phyloP scores from a whole-genome alignment of 192 early-diverging fungal genomes.

The Linnemannia exigua region DNA sequence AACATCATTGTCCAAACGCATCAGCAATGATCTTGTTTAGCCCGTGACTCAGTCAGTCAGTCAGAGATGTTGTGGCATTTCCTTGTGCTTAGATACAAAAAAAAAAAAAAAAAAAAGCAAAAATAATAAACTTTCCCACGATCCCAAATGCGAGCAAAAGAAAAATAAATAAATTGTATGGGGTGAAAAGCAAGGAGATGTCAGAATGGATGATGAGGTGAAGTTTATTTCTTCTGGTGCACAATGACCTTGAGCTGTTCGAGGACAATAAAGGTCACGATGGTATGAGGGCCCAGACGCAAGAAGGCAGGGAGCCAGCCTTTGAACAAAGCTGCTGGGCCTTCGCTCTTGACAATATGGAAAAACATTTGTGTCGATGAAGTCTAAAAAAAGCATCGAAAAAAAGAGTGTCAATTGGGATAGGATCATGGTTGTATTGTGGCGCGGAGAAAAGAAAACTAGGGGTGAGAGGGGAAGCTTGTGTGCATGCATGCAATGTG shows the following conservation, averaged over 20 bases:
- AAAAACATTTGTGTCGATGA: constrained; percentile 61
- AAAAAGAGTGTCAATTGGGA: not conserved
- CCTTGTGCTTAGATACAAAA: not conserved
- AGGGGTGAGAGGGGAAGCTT: too few species aligned
- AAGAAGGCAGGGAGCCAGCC: constrained; percentile 89
- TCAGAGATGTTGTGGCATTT: not conserved
- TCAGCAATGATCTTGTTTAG: not conserved
- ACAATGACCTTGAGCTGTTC: constrained; percentile 75
- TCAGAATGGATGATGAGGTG: not conserved
- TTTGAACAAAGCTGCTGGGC: constrained; percentile 79
- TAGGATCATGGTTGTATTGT: not conserved
- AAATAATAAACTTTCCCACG: not conserved
- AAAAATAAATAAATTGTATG: not conserved
- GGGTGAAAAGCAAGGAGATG: too few species aligned
- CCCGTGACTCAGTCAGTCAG: not conserved
- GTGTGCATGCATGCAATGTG: not conserved
- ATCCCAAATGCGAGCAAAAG: not conserved
- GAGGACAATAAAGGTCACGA: constrained; percentile 86
- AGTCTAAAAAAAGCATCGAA: constrained; percentile 36
- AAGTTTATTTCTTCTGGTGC: constrained; percentile 33
- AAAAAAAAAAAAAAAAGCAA: not conserved
- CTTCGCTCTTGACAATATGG: constrained; percentile 76
- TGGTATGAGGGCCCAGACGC: constrained; percentile 87
- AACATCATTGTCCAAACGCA: not conserved
- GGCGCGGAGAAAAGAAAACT: not conserved